phyloP scores from a whole-genome alignment of 129 eudicot genomes.

The Dittrichia graveolens region DNA sequence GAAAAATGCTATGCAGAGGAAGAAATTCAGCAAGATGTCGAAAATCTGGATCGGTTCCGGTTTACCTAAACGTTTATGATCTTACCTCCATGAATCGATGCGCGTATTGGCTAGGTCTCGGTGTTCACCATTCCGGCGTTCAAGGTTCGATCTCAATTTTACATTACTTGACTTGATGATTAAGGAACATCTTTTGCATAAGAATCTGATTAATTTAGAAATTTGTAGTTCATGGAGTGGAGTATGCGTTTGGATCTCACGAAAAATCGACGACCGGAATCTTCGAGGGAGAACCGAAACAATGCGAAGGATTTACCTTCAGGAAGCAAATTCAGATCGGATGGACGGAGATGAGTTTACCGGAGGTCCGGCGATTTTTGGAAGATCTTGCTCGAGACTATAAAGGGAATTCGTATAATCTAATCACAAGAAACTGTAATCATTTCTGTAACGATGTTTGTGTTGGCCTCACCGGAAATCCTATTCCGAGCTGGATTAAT shows the following conservation, averaged over 20 bases:
- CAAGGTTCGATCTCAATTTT: constrained; percentile 50
- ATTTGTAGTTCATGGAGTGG: constrained; percentile 77
- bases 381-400: constrained; percentile 60
- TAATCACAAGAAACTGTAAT: constrained; percentile 80
- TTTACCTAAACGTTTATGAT: constrained; percentile 75
- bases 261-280: constrained; percentile 74
- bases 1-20: constrained; percentile 61
- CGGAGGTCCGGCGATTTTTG: constrained; percentile 60
- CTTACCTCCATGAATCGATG: constrained; percentile 75
- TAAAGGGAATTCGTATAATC: constrained; percentile 78
- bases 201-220: not conserved
- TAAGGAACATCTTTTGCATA: not conserved
- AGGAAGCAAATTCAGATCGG: constrained; percentile 73
- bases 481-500: constrained; percentile 86
- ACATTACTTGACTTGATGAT: not conserved
- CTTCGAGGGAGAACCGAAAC: constrained; percentile 71
- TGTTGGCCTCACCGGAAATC: constrained; percentile 62
- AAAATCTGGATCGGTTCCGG: constrained; percentile 60
- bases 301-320: constrained; percentile 71
- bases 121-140: constrained; percentile 85
- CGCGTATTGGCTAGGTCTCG: constrained; percentile 86
- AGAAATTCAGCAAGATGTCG: constrained; percentile 40
- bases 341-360: constrained; percentile 57
- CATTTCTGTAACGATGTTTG: constrained; percentile 92
- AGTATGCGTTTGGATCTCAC: constrained; percentile 90